Evolutionary conservation across 2,329 filamentous ascomycete genomes (phyloP), one percentile per base, ranked within the genome.

Genomic region (Ceratocystis lukuohia): DNA sequence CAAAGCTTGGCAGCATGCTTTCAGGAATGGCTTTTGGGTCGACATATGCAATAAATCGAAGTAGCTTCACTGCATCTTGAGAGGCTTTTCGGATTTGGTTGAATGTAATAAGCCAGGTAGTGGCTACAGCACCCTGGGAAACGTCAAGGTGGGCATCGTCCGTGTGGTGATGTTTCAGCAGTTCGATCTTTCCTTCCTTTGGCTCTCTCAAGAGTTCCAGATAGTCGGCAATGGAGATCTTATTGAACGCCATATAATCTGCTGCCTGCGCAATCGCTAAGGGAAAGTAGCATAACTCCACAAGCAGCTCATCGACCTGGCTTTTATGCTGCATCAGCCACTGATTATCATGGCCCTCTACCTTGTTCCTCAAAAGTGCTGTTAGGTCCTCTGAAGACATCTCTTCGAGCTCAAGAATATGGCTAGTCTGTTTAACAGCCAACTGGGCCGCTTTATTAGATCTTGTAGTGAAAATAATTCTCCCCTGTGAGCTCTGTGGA

Each of bases 201-300:
- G 48, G 0, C 4, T 10, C 3, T 25, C 10, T 12, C 4, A 53
- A 15, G n/a, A 22, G 15, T 25, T 28, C 17, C 3, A 53, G 15
- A 12, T 53, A 53, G 45, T 33, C 50, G 20, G 56, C 15, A 17
- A 65, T 22, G 8, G 28, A 4, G 12, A 41, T 30, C 1, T 12
- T 3, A 1, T 63, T 68, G 20, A 33, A 41, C 22, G 48, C 66
- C 15, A 70, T 66, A 22, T 70, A 70, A 12, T 66, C 66, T 2
- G 68, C 62, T 12, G 69, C 70, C 50, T 70, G 69, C 1, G 28
- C 48, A 28, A 70, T 70, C 1, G 69, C 69, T 22, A 70, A 56
- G 1, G 69, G 69, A 5, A 69, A 63, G 46, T 66, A 53, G 17
- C 22, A 53, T 1, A 70, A 59, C 2, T 65, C 22, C 4, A 3